Evolutionary conservation across 2,329 filamentous ascomycete genomes (phyloP).

Genomic region (Fusarium floridanum): DNA sequence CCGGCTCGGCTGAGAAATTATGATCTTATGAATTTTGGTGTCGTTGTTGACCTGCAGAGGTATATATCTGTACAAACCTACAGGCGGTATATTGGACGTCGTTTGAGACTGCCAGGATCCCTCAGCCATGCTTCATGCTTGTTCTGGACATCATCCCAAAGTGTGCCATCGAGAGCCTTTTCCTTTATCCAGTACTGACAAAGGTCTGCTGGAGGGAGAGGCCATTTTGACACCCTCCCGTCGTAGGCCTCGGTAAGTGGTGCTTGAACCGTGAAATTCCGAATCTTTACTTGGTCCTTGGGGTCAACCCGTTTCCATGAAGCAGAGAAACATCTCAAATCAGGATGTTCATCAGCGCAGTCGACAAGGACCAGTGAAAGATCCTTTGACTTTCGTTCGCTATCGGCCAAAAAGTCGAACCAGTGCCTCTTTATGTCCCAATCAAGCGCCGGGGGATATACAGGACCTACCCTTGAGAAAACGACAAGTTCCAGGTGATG

Average conservation of each 20-base stretch:
- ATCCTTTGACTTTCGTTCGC: background rate
- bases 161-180: constrained; percentile 3
- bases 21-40: no score
- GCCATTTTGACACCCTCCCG: background rate
- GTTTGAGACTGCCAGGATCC: background rate
- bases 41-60: no score
- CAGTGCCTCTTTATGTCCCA: constrained; percentile 24
- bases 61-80: no score
- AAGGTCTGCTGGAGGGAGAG: background rate
- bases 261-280: background rate
- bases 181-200: constrained; percentile 21
- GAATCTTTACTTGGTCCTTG: background rate
- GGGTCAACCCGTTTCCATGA: constrained; percentile 19
- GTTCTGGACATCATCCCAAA: constrained; percentile 11
- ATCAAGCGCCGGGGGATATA: background rate
- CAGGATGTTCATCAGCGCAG: background rate
- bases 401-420: background rate
- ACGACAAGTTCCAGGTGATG: constrained; percentile 16
- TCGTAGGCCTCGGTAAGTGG: background rate
- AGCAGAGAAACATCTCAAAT: background rate
- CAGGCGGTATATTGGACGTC: no score
- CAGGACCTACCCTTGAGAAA: constrained; percentile 9
- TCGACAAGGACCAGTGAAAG: constrained; percentile 13
- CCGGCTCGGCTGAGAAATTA: no score
- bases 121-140: background rate